phyloP scores from a whole-genome alignment of 257 asterid species.

The Mitragyna speciosa region DNA sequence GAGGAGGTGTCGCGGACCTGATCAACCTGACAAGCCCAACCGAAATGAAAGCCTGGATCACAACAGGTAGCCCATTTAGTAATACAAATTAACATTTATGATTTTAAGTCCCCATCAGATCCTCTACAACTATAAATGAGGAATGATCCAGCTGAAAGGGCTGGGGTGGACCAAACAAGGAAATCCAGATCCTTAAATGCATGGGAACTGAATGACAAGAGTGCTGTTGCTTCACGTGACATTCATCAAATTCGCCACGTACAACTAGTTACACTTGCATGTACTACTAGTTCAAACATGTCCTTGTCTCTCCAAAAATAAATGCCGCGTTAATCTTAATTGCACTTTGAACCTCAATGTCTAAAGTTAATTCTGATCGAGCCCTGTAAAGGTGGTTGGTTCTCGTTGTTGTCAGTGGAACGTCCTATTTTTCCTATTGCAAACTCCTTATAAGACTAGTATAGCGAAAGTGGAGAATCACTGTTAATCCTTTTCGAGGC shows the following conservation, averaged over 20 bases:
- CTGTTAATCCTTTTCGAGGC: too few relatives aligned
- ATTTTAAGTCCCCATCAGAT: background rate
- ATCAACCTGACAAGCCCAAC: background rate
- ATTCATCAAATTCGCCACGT: constrained; percentile 14
- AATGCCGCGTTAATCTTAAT: background rate
- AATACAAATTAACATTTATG: background rate
- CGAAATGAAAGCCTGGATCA: background rate
- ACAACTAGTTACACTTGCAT: constrained; percentile 6
- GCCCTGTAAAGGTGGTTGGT: too few relatives aligned
- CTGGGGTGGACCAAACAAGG: background rate
- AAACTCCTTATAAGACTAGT: too few relatives aligned
- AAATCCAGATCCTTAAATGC: background rate
- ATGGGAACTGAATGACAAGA: background rate
- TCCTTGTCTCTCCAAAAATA: background rate
- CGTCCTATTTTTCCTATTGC: too few relatives aligned
- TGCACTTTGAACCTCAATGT: background rate
- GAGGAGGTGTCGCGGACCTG: background rate
- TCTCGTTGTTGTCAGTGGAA: too few relatives aligned
- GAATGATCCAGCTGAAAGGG: background rate
- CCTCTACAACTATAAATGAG: too few relatives aligned
- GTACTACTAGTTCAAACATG: background rate
- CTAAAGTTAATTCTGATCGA: too few relatives aligned
- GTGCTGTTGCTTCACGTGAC: constrained; percentile 17
- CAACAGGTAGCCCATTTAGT: background rate
- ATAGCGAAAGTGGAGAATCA: too few relatives aligned